phyloP scores from a whole-genome alignment of 2,329 filamentous ascomycete species.

The Arthrobotrys sphaeroides region DNA sequence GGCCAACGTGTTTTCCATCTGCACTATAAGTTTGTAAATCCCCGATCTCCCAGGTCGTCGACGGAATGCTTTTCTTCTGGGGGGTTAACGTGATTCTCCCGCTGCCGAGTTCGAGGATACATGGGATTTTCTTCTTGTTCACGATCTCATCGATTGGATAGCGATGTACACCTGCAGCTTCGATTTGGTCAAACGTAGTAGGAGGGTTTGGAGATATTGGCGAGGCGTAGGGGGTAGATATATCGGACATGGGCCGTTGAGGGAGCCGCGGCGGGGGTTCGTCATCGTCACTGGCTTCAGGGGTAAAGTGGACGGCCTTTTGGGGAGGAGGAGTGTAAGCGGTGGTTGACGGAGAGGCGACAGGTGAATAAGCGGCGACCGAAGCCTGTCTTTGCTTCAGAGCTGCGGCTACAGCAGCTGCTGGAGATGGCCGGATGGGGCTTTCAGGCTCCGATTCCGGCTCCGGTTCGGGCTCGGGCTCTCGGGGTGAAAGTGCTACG shows the following conservation, averaged over 20 bases:
- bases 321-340: constrained; percentile 41
- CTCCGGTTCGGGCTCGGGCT: constrained; percentile 19
- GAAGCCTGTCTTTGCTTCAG: constrained; percentile 38
- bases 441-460: constrained; percentile 28
- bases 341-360: constrained; percentile 3
- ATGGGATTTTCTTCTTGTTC: constrained; percentile 58
- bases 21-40: constrained; percentile 97
- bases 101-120: constrained; percentile 66
- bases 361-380: constrained; percentile 9
- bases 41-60: constrained; percentile 90
- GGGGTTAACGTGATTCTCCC: constrained; percentile 90
- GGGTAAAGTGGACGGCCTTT: constrained; percentile 50
- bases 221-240: constrained; percentile 38
- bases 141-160: constrained; percentile 58
- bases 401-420: constrained; percentile 34
- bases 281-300: constrained; percentile 46
- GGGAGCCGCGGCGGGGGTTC: constrained; percentile 40
- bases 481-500: constrained; percentile 11
- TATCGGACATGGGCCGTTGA: constrained; percentile 31
- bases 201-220: constrained; percentile 41
- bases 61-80: constrained; percentile 81
- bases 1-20: constrained; percentile 96
- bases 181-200: constrained; percentile 52
- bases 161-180: constrained; percentile 54
- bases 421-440: constrained; percentile 31